Evolutionary conservation across 1,284 basidiomycete species (phyloP), one percentile per base, ranked within the genome.

Genomic region (Ganoderma boninense): DNA sequence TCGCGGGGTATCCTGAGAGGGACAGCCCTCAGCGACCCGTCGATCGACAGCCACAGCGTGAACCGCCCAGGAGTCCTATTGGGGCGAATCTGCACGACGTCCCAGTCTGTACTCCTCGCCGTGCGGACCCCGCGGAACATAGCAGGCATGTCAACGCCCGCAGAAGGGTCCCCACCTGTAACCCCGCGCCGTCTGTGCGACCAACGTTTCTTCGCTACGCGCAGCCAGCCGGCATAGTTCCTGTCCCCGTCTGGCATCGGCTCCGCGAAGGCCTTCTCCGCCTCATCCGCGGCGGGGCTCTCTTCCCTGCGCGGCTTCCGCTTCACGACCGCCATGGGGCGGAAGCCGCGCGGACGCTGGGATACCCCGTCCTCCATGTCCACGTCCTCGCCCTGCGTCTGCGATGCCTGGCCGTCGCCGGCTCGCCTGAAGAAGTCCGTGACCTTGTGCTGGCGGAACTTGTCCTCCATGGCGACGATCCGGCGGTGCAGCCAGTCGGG

Each of bases 401-500:
- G 79, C 80, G 77, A 79, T n/a, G 80, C 79, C 29, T 64, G 60
- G 20, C 40, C 35, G 13, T 69, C 69, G 5, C 40, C 64, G 75
- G 84, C 85, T 72, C 83, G 86, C 60, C 85, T 88, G 84, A 99
- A 99, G 84, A 99, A 98, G 77, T 98, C 96, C 0, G 97, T 97
- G 59, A 99, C 86, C 82, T 97, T 98, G 83, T 97, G 97, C 81
- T 99, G 98, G 79, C 96, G 97, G 86, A 98, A 98, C 83, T 96
- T 98, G 87, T 99, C 98, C 62, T 97, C 91, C 26, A 93, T 88
- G 2, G 92, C 94, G 8, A 93, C 94, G 20, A 99, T 95, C 43
- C 98, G 89, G 66, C 95, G 92, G 82, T 95, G 94, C 49, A 99
- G 86, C 98, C 98, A 99, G 80, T 99, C 98, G 0, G 98, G 98